Percentiles rank a stretch among this genome's conserved stretches.
Evolutionary conservation across 192 early-diverging fungal genomes (phyloP).

Genomic region (Coemansia sp.): DNA sequence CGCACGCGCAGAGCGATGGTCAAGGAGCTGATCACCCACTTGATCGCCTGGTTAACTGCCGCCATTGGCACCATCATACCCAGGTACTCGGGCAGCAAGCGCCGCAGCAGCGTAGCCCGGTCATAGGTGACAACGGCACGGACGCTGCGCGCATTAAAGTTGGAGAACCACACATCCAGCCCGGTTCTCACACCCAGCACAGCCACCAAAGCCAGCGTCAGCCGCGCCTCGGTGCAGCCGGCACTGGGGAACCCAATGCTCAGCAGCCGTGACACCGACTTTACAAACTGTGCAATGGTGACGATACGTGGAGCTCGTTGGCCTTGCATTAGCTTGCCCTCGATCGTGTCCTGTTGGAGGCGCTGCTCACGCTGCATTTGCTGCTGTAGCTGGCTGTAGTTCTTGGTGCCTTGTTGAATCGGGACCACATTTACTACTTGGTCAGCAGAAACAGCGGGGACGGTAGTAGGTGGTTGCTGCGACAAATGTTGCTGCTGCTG

Average conservation of each 20-base stretch:
- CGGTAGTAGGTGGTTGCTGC: conserved; percentile 1
- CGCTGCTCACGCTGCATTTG: conserved; percentile 44
- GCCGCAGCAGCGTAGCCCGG: conserved; percentile 34
- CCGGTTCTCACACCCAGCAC: conserved; percentile 44
- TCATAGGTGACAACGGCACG: conserved; percentile 47
- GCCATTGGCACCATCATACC: conserved; percentile 52
- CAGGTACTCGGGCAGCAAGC: conserved; percentile 52
- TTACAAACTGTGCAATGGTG: conserved; percentile 50
- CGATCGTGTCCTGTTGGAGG: conserved; percentile 37
- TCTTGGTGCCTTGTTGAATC: conserved; percentile 33
- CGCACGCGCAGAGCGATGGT: conserved; percentile 51
- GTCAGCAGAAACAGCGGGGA: neutral
- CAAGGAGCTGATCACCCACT: conserved; percentile 51
- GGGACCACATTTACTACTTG: conserved; percentile 48
- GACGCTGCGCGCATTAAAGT: conserved; percentile 51
- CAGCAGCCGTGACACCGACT: conserved; percentile 38
- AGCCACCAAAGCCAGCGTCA: conserved; percentile 33
- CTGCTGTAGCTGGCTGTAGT: conserved; percentile 42
- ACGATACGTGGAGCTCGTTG: conserved; percentile 38
- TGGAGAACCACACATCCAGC: conserved; percentile 53
- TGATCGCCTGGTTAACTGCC: conserved; percentile 52
- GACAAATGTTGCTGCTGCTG: conserved; percentile 11
- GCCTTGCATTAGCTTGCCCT: conserved; percentile 21
- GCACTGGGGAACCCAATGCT: conserved; percentile 42
- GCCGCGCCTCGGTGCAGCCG: conserved; percentile 42